phyloP scores from a whole-genome alignment of 2,329 filamentous ascomycete species.

The Colletotrichum navitas region DNA sequence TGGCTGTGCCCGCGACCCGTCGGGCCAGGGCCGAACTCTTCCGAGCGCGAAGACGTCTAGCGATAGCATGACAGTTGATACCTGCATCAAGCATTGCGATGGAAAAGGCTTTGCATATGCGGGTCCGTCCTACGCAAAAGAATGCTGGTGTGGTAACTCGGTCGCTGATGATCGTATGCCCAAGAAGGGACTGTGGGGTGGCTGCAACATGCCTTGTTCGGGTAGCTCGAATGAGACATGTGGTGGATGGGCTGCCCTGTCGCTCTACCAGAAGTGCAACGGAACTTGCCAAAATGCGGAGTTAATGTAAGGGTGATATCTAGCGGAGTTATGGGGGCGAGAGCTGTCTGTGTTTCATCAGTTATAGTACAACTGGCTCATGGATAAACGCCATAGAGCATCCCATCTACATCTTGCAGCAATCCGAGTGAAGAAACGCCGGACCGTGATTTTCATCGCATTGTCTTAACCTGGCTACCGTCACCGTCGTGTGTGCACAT shows the following conservation, averaged over 20 bases:
- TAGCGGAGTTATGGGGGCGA: neutral
- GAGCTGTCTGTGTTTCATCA: neutral
- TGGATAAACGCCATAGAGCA: neutral
- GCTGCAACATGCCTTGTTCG: slow-evolving; percentile 50
- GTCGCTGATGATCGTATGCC: slow-evolving; percentile 47
- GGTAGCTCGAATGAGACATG: slow-evolving; percentile 38
- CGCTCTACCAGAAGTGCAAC: slow-evolving; percentile 53
- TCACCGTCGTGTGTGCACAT: neutral
- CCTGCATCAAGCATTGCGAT: slow-evolving; percentile 51
- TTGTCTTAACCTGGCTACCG: too few species aligned
- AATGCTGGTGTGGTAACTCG: slow-evolving; percentile 55
- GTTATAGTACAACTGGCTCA: neutral
- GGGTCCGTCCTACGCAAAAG: slow-evolving; percentile 54
- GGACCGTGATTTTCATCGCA: neutral
- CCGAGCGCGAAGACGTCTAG: slow-evolving; percentile 46
- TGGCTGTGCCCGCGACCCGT: slow-evolving; percentile 61
- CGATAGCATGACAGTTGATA: slow-evolving; percentile 51
- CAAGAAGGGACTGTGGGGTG: slow-evolving; percentile 56
- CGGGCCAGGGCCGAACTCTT: slow-evolving; percentile 49
- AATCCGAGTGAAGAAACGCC: neutral
- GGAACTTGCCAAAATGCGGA: slow-evolving; percentile 47
- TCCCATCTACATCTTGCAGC: neutral
- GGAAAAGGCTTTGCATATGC: slow-evolving; percentile 49
- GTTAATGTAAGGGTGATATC: slow-evolving; percentile 26
- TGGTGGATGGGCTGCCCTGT: slow-evolving; percentile 48